Conservation (phyloP, 345 rosid species). For the Citrus sp. region DNA sequence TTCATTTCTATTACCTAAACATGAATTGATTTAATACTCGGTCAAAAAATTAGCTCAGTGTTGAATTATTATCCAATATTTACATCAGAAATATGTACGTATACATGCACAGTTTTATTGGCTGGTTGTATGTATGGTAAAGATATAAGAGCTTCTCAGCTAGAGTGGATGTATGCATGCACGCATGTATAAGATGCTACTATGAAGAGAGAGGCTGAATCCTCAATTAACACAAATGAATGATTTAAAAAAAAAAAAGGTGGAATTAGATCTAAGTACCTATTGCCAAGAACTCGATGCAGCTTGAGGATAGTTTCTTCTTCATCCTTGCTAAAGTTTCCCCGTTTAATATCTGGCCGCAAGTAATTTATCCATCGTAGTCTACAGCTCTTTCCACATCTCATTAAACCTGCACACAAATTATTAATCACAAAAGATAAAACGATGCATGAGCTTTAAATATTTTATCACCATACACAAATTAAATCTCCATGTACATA, state of each 20-base stretch:
- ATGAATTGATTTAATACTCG: too few species aligned
- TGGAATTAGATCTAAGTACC: constrained; percentile 12
- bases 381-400: constrained; percentile 58
- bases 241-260: too few species aligned
- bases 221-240: too few species aligned
- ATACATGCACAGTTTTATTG: too few species aligned
- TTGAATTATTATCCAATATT: too few species aligned
- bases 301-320: constrained; percentile 34
- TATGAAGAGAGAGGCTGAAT: too few species aligned
- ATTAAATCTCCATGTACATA: background rate
- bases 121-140: too few species aligned
- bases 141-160: background rate
- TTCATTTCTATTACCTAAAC: too few species aligned
- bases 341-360: constrained; percentile 50
- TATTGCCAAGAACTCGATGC: constrained; percentile 43
- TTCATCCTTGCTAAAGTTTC: constrained; percentile 43
- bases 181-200: too few species aligned
- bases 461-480: background rate
- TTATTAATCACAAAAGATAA: too few species aligned
- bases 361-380: constrained; percentile 53
- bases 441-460: background rate
- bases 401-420: constrained; percentile 17
- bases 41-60: too few species aligned
- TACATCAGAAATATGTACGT: too few species aligned
- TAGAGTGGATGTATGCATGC: background rate